Percentiles rank a stretch among this genome's conserved stretches.
These are phyloP conservation scores for Musa troglodytarum DNA, from an alignment of 176 grass and related monocot genomes.

Conservation along the genomic window DNA sequence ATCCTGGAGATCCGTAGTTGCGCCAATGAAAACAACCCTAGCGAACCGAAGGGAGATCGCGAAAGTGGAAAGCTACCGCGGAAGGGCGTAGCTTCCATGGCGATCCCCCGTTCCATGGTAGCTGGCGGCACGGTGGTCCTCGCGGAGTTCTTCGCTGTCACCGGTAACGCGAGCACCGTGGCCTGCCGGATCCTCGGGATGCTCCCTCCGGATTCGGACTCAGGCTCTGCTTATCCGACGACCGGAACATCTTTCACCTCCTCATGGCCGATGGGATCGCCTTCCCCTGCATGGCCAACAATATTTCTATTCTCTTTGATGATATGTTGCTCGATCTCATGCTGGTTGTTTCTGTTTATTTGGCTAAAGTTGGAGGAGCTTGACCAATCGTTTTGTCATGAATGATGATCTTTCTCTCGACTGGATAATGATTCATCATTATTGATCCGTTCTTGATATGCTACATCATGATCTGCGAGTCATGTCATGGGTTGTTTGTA, in stretches of 20 bases:
- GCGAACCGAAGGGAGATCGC: neutral
- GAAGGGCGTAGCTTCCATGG: constrained; percentile 27
- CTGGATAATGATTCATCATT: no score
- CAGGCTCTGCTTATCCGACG: constrained; percentile 83
- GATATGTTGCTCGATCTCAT: no score
- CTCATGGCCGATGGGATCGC: constrained; percentile 17
- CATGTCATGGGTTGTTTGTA: no score
- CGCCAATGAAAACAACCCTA: neutral
- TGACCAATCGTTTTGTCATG: no score
- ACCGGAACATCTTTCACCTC: constrained; percentile 95
- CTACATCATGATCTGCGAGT: no score
- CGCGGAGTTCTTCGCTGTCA: constrained; percentile 75
- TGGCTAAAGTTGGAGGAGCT: no score
- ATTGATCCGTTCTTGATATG: no score
- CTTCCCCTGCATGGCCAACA: no score
- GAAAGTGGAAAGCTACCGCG: neutral
- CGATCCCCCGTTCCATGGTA: constrained; percentile 80
- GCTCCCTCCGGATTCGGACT: constrained; percentile 53
- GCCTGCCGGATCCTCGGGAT: constrained; percentile 83
- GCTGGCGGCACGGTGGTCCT: constrained; percentile 80
- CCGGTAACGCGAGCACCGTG: constrained; percentile 70
- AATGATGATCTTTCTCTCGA: no score
- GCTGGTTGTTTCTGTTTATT: no score
- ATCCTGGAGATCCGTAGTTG: neutral
- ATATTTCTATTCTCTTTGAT: no score